Conservation (phyloP, 305 asterid species). For the Petunia hybrid region DNA sequence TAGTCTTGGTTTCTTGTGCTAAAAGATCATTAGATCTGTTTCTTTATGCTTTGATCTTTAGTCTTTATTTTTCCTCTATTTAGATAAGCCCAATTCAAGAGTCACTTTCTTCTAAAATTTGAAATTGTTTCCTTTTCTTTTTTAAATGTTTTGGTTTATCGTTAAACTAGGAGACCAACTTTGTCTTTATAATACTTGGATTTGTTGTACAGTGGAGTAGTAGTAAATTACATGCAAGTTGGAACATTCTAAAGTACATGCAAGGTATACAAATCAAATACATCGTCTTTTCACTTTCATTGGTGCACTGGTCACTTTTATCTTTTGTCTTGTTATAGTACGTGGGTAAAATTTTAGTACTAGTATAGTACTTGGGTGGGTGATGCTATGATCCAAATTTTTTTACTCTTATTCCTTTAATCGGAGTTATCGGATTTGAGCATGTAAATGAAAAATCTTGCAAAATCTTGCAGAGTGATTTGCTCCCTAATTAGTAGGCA, state of each 20-base stretch:
- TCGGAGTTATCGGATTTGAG: neutral
- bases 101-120: slow-evolving; percentile 28
- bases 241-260: slow-evolving; percentile 63
- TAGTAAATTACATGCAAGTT: slow-evolving; percentile 51
- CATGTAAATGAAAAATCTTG: neutral
- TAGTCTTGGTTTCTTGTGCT: slow-evolving; percentile 63
- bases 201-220: neutral
- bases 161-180: slow-evolving; percentile 55
- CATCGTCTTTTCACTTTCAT: slow-evolving; percentile 29
- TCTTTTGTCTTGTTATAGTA: slow-evolving; percentile 3
- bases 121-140: slow-evolving; percentile 6
- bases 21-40: slow-evolving; percentile 35
- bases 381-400: neutral
- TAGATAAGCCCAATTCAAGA: slow-evolving; percentile 4
- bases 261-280: slow-evolving; percentile 39
- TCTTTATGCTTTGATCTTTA: slow-evolving; percentile 61
- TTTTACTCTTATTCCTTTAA: no score
- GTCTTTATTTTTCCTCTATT: slow-evolving; percentile 15
- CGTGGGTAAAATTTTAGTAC: neutral
- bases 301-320: slow-evolving; percentile 1
- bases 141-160: neutral
- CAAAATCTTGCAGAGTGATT: neutral
- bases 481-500: neutral
- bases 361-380: neutral
- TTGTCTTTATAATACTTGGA: slow-evolving; percentile 59